Evolutionary conservation across 345 rosid species (phyloP).

Genomic region (Psidium guajava): DNA sequence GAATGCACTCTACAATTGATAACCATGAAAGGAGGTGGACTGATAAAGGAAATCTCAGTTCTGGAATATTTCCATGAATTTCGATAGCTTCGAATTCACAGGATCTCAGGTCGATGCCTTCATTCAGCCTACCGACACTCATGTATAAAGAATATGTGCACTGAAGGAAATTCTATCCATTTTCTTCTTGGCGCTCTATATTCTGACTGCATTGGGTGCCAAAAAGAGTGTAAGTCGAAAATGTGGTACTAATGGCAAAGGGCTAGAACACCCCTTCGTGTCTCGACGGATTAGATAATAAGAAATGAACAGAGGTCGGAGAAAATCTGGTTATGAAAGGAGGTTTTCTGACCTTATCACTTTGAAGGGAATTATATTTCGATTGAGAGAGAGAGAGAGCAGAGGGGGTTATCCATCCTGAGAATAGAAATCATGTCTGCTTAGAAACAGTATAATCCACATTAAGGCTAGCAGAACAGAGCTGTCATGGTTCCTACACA

Average conservation of each 20-base stretch:
- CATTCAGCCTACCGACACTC: neutral
- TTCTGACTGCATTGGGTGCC: neutral
- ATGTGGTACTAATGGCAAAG: neutral
- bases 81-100: neutral
- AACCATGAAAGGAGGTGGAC: too few relatives aligned
- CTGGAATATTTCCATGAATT: neutral
- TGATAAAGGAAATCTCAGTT: neutral
- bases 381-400: neutral
- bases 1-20: neutral
- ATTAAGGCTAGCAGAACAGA: neutral
- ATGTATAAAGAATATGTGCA: neutral
- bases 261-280: neutral
- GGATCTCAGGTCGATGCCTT: neutral
- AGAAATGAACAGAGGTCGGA: neutral
- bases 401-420: neutral
- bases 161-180: neutral
- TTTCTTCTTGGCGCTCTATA: neutral
- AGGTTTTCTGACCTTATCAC: neutral
- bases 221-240: neutral
- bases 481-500: neutral
- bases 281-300: neutral
- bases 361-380: neutral
- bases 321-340: neutral
- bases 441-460: neutral
- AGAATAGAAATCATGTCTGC: neutral